phyloP scores from a whole-genome alignment of 116 monocot species.

The Papilionanthe hybrid region DNA sequence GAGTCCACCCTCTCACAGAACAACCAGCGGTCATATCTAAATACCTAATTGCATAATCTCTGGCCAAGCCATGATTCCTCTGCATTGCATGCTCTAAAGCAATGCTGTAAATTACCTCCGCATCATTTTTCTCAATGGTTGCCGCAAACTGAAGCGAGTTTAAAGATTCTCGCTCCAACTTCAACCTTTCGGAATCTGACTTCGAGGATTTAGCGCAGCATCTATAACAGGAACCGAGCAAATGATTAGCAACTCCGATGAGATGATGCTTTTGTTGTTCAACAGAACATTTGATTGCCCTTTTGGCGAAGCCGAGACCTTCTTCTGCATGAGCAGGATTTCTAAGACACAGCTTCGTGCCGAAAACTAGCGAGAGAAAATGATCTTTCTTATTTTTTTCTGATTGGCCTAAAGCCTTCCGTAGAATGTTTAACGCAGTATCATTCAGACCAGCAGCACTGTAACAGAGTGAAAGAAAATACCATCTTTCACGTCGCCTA shows the following conservation, averaged over 20 bases:
- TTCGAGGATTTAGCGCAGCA: constrained; percentile 33
- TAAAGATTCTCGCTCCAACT: constrained; percentile 40
- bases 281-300: constrained; percentile 25
- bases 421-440: constrained; percentile 61
- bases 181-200: constrained; percentile 47
- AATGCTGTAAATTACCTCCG: constrained; percentile 55
- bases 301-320: constrained; percentile 41
- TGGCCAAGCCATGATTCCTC: constrained; percentile 44
- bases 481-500: constrained; percentile 70
- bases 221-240: constrained; percentile 59
- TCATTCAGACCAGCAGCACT: constrained; percentile 53
- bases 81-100: constrained; percentile 54
- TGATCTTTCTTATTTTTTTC: constrained; percentile 40
- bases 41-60: constrained; percentile 40
- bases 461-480: constrained; percentile 75
- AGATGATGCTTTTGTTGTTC: constrained; percentile 25
- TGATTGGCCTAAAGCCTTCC: constrained; percentile 33
- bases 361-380: constrained; percentile 54
- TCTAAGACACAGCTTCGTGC: constrained; percentile 54
- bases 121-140: constrained; percentile 37
- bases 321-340: constrained; percentile 38
- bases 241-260: constrained; percentile 37
- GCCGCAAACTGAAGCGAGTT: constrained; percentile 35
- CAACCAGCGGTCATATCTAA: constrained; percentile 56
- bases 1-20: constrained; percentile 60